Percentiles rank a stretch among this genome's conserved stretches.
Evolutionary conservation across 345 rosid genomes (phyloP).

Genomic region (Odontarrhena argentea): DNA sequence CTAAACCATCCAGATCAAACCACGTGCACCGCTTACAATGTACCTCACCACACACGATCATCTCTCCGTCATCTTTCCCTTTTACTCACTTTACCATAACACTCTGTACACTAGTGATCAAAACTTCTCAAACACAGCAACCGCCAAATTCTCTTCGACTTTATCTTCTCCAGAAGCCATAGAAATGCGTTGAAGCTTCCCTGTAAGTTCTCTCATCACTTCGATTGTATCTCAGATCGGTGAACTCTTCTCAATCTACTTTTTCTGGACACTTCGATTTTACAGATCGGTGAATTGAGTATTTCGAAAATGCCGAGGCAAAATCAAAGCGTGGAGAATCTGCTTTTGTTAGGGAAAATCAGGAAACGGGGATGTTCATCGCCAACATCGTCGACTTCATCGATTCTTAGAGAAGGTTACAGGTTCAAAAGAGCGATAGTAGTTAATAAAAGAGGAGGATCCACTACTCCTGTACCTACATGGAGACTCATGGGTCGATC

Average conservation of each 20-base stretch:
- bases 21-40: constrained; percentile 27
- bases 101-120: constrained; percentile 42
- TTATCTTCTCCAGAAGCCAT: constrained; percentile 24
- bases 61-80: constrained; percentile 15
- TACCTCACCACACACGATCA: constrained; percentile 11
- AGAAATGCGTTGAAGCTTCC: constrained; percentile 30
- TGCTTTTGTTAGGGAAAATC: constrained; percentile 71
- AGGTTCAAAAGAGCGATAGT: constrained; percentile 82
- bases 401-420: constrained; percentile 73
- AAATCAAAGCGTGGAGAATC: constrained; percentile 52
- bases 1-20: constrained; percentile 20
- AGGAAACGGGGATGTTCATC: constrained; percentile 93
- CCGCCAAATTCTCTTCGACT: constrained; percentile 30
- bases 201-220: constrained; percentile 19
- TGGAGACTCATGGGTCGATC: constrained; percentile 76
- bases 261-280: not conserved
- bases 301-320: constrained; percentile 65
- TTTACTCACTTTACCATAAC: constrained; percentile 36
- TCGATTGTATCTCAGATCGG: constrained; percentile 25
- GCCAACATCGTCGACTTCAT: constrained; percentile 89
- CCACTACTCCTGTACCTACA: constrained; percentile 81
- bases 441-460: constrained; percentile 83
- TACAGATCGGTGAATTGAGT: constrained; percentile 28
- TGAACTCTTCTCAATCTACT: not conserved
- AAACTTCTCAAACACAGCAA: constrained; percentile 36